A percentile compares a stretch with the other conserved stretches of the same genome.
Evolutionary conservation across 1,284 basidiomycete species (phyloP).

Genomic region (Jaminaea rosea): DNA sequence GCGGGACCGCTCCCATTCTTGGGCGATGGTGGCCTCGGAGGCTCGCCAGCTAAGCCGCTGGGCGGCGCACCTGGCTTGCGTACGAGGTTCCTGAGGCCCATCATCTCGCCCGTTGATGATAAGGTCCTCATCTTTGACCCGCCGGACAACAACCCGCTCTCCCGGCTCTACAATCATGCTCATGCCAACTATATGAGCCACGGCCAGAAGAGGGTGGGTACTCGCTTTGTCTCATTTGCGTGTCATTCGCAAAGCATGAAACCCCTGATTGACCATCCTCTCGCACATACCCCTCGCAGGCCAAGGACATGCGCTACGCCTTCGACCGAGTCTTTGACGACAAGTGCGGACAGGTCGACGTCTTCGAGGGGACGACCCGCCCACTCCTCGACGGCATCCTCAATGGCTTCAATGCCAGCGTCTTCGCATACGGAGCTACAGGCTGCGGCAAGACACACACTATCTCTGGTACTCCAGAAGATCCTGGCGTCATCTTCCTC

Average conservation of each 20-base stretch:
- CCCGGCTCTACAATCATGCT: constrained; percentile 15
- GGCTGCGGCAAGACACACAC: constrained; percentile 47
- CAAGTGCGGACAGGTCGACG: constrained; percentile 29
- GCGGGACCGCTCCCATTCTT: constrained; percentile 38
- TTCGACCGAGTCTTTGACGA: constrained; percentile 44
- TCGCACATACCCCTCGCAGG: too few species aligned
- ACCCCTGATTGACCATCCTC: too few species aligned
- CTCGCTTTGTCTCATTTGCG: too few species aligned
- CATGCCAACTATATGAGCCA: background rate
- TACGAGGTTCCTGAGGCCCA: constrained; percentile 35
- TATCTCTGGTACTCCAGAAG: constrained; percentile 38
- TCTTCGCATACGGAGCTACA: constrained; percentile 46
- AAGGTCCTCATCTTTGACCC: constrained; percentile 46
- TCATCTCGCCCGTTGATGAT: constrained; percentile 42
- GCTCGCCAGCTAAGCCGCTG: constrained; percentile 11
- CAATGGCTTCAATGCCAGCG: constrained; percentile 44
- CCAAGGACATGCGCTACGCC: constrained; percentile 41
- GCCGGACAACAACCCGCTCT: constrained; percentile 33
- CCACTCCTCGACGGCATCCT: constrained; percentile 40
- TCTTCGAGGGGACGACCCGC: constrained; percentile 40
- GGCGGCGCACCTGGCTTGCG: constrained; percentile 10
- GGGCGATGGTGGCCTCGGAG: constrained; percentile 43
- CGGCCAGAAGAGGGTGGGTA: constrained; percentile 8
- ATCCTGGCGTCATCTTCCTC: constrained; percentile 45
- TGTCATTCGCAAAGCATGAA: too few species aligned